Evolutionary conservation across 805 yeast genomes (phyloP).

Genomic region (Lachancea sp.): DNA sequence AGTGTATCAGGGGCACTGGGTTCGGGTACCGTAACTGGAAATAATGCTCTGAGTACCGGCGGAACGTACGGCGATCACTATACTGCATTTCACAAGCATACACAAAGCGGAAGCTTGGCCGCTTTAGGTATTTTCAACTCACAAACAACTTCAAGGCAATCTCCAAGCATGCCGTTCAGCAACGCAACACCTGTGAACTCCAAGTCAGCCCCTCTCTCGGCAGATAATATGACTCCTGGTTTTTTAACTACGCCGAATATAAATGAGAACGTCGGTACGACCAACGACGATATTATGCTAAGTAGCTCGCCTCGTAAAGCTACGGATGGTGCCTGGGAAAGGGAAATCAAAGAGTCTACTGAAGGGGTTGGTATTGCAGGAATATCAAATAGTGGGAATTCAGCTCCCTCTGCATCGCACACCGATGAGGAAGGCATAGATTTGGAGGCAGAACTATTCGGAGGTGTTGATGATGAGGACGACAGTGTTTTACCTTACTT

Average conservation of each 20-base stretch:
- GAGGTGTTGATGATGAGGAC: conserved; percentile 21
- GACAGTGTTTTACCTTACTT: conserved; percentile 16
- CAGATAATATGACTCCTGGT: conserved; percentile 7
- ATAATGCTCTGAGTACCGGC: conserved; percentile 30
- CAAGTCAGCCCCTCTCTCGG: conserved; percentile 5
- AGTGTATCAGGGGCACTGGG: conserved; percentile 16
- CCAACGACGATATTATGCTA: conserved; percentile 7
- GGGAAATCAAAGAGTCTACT: conserved; percentile 1
- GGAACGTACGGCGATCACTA: conserved; percentile 31
- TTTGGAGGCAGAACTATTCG: conserved; percentile 16
- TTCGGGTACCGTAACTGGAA: conserved; percentile 17
- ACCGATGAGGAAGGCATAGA: conserved; percentile 15
- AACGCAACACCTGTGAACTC: conserved; percentile 7
- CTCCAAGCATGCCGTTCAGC: conserved; percentile 5
- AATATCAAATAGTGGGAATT: background rate
- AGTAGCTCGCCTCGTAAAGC: conserved; percentile 9
- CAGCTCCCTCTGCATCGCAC: background rate
- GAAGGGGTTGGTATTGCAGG: conserved; percentile 11
- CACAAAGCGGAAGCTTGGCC: conserved; percentile 6
- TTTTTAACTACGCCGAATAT: conserved; percentile 13
- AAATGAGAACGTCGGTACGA: conserved; percentile 10
- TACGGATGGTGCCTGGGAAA: conserved; percentile 8
- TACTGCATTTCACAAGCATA: conserved; percentile 23
- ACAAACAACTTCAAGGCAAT: conserved; percentile 1
- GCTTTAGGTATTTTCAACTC: background rate